phyloP scores from a whole-genome alignment of 306 rosid species.

The Macrotyloma uniflorum region DNA sequence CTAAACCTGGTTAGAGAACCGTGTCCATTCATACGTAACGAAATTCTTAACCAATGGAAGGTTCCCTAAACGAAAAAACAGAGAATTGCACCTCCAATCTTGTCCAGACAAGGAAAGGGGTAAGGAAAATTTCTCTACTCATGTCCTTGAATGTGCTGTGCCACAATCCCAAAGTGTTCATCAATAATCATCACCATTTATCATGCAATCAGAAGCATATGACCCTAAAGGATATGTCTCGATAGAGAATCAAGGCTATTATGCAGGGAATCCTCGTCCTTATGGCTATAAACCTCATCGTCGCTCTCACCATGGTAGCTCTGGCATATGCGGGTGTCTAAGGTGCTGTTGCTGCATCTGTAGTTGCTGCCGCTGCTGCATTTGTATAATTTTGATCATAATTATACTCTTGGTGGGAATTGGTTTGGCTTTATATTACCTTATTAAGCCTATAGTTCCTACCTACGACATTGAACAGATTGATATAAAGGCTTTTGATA shows the following conservation, averaged over 20 bases:
- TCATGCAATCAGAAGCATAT: conserved; percentile 21
- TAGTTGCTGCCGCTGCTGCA: conserved; percentile 1
- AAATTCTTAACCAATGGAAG: conserved; percentile 46
- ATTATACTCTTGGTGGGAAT: not conserved
- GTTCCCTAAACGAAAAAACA: not conserved
- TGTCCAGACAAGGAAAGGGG: not conserved
- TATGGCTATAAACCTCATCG: conserved; percentile 14
- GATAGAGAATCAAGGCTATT: not conserved
- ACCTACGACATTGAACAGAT: conserved; percentile 41
- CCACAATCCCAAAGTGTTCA: conserved; percentile 7
- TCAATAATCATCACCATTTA: conserved; percentile 6
- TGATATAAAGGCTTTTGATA: conserved; percentile 31
- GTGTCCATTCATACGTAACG: conserved; percentile 51
- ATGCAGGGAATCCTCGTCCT: not conserved
- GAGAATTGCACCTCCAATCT: not conserved
- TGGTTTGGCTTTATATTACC: not conserved
- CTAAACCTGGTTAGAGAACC: conserved; percentile 23
- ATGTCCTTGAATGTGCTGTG: not conserved
- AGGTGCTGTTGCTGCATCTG: conserved; percentile 3
- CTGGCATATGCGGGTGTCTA: not conserved
- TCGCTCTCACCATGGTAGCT: not conserved
- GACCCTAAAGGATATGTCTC: not conserved
- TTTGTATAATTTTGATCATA: conserved; percentile 13
- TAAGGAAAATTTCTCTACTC: not conserved
- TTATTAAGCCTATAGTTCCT: conserved; percentile 45